phyloP scores from a whole-genome alignment of 2,329 filamentous ascomycete genomes.

The Botrytis squamosa region DNA sequence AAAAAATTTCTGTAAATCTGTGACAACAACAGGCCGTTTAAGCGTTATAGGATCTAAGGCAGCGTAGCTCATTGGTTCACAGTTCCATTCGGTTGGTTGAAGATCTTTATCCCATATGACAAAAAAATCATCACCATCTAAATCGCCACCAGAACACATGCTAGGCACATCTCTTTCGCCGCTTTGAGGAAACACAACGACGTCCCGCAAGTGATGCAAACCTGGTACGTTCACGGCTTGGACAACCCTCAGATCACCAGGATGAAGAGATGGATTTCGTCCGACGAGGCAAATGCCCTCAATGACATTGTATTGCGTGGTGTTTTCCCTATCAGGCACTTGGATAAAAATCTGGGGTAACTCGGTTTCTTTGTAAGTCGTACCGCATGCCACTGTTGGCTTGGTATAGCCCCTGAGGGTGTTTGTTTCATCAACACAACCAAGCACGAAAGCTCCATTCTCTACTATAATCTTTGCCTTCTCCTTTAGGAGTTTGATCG shows the following conservation, averaged over 20 bases:
- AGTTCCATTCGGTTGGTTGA: slow-evolving; percentile 68
- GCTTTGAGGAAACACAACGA: slow-evolving; percentile 80
- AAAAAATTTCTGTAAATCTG: slow-evolving; percentile 81
- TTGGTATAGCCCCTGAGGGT: slow-evolving; percentile 69
- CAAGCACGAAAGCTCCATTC: slow-evolving; percentile 82
- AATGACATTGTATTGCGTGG: slow-evolving; percentile 60
- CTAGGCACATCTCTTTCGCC: slow-evolving; percentile 83
- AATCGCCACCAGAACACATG: slow-evolving; percentile 94
- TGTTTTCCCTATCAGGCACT: slow-evolving; percentile 58
- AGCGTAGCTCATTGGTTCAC: slow-evolving; percentile 74
- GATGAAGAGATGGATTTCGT: slow-evolving; percentile 90
- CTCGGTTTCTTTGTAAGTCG: slow-evolving; percentile 44
- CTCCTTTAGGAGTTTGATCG: slow-evolving; percentile 85
- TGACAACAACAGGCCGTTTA: slow-evolving; percentile 62
- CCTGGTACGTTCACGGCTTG: slow-evolving; percentile 72
- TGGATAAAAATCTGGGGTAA: slow-evolving; percentile 91
- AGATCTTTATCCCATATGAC: slow-evolving; percentile 85
- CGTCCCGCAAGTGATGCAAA: slow-evolving; percentile 77
- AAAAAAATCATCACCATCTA: slow-evolving; percentile 95
- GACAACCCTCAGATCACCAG: slow-evolving; percentile 87
- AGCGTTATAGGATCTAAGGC: slow-evolving; percentile 56
- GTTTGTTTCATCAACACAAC: slow-evolving; percentile 81
- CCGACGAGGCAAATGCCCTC: slow-evolving; percentile 79
- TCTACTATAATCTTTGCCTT: slow-evolving; percentile 84
- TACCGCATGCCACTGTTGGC: slow-evolving; percentile 40